phyloP scores from a whole-genome alignment of 768 basidiomycete genomes.

The Pisolithus albus region DNA sequence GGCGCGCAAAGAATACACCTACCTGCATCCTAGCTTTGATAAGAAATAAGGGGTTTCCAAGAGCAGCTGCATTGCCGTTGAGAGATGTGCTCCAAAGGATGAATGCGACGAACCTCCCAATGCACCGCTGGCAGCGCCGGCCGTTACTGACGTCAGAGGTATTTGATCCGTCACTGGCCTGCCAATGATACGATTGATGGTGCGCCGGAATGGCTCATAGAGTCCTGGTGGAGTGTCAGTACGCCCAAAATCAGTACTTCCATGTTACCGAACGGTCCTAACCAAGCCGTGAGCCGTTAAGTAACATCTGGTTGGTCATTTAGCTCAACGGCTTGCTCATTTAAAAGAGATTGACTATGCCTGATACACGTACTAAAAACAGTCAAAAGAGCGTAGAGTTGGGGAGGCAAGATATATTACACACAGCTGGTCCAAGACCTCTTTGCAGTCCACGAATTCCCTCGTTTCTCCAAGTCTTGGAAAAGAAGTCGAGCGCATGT shows the following conservation, averaged over 20 bases:
- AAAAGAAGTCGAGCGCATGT: constrained; percentile 79
- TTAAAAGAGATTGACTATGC: constrained; percentile 35
- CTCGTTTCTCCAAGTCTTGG: constrained; percentile 85
- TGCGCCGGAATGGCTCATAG: constrained; percentile 84
- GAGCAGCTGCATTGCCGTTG: constrained; percentile 38
- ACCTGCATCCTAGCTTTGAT: constrained; percentile 99
- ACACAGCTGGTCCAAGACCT: constrained; percentile 82
- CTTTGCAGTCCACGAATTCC: constrained; percentile 89
- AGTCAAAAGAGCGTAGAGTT: constrained; percentile 4
- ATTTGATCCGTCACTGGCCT: constrained; percentile 56
- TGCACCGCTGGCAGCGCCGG: constrained; percentile 86
- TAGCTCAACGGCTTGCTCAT: neutral
- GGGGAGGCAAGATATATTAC: constrained; percentile 8
- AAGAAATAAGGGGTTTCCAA: constrained; percentile 89
- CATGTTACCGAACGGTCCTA: neutral
- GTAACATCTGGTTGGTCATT: constrained; percentile 54
- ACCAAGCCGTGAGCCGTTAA: constrained; percentile 91
- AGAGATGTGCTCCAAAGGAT: neutral
- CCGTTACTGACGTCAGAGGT: constrained; percentile 69
- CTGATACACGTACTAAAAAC: constrained; percentile 79
- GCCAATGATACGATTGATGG: constrained; percentile 65
- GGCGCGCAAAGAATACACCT: neutral
- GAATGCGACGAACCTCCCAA: constrained; percentile 60
- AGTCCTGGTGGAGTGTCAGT: constrained; percentile 53
- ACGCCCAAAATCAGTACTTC: neutral